A percentile compares a stretch with the other conserved stretches of the same genome.
Conservation (phyloP, 1,284 basidiomycete species). For the Fomitopsis pinicola region DNA sequence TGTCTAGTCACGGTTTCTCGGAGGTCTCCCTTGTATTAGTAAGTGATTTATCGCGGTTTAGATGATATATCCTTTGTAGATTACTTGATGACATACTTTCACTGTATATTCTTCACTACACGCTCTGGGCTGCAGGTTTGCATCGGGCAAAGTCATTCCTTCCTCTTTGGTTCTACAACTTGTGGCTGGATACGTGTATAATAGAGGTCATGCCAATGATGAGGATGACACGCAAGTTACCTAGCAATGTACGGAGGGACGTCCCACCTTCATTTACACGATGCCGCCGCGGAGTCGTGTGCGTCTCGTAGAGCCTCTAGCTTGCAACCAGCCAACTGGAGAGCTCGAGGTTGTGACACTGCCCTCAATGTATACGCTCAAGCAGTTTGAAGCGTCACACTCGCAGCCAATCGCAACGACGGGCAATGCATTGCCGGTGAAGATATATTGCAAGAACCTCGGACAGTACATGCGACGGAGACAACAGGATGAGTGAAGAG, state of each 20-base stretch:
- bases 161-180: background rate
- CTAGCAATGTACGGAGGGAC: too few relatives aligned
- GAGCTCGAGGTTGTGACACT: too few relatives aligned
- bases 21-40: background rate
- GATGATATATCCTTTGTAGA: background rate
- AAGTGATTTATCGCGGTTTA: background rate
- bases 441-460: background rate
- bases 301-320: too few relatives aligned
- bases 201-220: background rate
- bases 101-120: background rate
- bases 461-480: background rate
- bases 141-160: background rate
- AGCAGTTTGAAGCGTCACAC: too few relatives aligned
- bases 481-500: slow-evolving; percentile 6
- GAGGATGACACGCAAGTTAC: too few relatives aligned
- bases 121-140: background rate
- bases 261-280: too few relatives aligned
- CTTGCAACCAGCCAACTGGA: too few relatives aligned
- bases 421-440: too few relatives aligned
- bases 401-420: too few relatives aligned
- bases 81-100: background rate
- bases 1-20: background rate
- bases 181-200: background rate
- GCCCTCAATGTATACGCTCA: too few relatives aligned
- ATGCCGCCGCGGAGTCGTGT: too few relatives aligned